Base-by-base conservation (phyloP, 306 rosid species). In the Glycine latifolia region DNA sequence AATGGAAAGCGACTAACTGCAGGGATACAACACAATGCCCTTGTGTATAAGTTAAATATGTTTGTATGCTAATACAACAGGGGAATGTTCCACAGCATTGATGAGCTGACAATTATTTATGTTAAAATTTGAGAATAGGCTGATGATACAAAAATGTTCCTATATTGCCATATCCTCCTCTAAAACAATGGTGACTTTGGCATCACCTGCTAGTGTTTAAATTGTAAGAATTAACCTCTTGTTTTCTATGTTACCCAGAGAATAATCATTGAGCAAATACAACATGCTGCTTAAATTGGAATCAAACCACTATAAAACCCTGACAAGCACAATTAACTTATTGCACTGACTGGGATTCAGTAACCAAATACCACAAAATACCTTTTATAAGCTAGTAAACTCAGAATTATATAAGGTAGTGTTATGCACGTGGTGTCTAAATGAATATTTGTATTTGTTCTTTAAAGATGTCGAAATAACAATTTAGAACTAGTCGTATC, bases 1-100 rank as follows among this genome's bases (percentile, higher is more conserved):
- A 79, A 78, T 2, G 44, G 84, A 68, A 82, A 66, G 71, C 16
- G 33, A 49, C 17, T 35, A 83, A 53, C 73, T 75, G 52, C 50
- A 69, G 55, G n/a, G 33, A 80, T 20, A 61, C 5, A 60, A 41
- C 39, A 50, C 49, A 59, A 48, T 48, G 26, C 75, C 59, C 52
- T 79, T 11, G 53, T 46, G 43, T 37, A 67, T 10, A 52, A 20
- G 37, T 73, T 10, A 17, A 65, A 67, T 26, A 10, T 31, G 37
- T 44, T 14, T 17, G 53, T 14, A 37, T 33, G 63, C 54, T 72
- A 43, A 41, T 26, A 75, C n/a, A 82, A 54, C 11, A 4, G 71
- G 44, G 53, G 60, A 41, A 58, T 20, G 72, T 78, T 76, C 39
- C 33, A 80, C n/a, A 55, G 8, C 58, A 58, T 11, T 56, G 47